phyloP scores from a whole-genome alignment of 306 rosid genomes.

The Sicyos edulis region DNA sequence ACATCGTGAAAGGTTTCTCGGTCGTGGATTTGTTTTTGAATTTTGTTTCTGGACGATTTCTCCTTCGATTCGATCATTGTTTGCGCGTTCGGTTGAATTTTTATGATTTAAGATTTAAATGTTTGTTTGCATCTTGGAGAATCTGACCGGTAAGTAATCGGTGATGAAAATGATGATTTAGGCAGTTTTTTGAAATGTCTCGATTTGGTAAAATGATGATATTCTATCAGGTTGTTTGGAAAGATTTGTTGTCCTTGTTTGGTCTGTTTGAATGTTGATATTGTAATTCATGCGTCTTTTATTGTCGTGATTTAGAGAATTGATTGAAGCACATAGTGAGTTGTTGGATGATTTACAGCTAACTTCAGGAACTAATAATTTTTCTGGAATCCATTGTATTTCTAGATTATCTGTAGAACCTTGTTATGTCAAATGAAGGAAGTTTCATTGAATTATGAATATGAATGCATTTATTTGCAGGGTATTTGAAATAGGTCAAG shows the following conservation, averaged over 20 bases:
- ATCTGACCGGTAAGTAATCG: not conserved
- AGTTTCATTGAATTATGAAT: not conserved
- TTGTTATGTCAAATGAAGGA: not conserved
- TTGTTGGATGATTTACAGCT: not conserved
- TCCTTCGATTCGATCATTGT: not conserved
- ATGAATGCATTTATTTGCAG: constrained; percentile 28
- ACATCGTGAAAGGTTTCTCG: not conserved
- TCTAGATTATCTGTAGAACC: no score
- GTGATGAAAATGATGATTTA: not conserved
- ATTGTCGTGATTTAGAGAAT: not conserved
- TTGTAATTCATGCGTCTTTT: not conserved
- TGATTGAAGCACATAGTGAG: not conserved
- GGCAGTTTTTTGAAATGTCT: not conserved
- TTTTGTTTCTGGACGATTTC: not conserved
- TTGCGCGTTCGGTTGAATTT: not conserved
- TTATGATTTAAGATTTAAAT: not conserved
- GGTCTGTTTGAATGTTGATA: not conserved
- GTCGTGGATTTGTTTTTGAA: not conserved
- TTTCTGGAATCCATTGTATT: not conserved
- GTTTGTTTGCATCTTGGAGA: not conserved
- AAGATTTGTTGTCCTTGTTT: not conserved
- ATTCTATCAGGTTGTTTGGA: not conserved
- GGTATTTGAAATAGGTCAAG: constrained; percentile 25
- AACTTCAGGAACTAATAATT: not conserved
- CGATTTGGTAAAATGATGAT: not conserved